Conservation (phyloP, 257 asterid genomes). For the Solanum clarkiae region DNA sequence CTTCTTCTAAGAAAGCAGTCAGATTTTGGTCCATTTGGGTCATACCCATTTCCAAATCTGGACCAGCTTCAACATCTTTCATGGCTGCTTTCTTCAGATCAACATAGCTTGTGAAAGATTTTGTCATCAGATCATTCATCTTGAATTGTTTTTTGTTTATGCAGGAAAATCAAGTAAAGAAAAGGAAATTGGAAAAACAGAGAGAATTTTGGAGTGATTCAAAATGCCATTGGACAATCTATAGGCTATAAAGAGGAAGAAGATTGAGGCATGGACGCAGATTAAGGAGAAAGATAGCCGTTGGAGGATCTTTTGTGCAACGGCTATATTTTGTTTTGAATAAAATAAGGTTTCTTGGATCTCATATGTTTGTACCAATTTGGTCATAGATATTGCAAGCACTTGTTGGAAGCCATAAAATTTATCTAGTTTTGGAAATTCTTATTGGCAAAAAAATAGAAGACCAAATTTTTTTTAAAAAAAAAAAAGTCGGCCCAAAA, state of each 20-base stretch:
- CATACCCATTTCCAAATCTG: constrained; percentile 58
- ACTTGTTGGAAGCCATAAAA: background rate
- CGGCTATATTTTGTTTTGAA: constrained; percentile 8
- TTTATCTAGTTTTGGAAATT: background rate
- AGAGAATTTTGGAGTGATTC: background rate
- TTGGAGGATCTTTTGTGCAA: background rate
- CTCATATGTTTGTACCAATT: background rate
- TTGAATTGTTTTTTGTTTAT: background rate
- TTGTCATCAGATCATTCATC: constrained; percentile 92
- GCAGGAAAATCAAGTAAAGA: background rate
- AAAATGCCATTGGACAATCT: background rate
- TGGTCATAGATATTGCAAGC: background rate
- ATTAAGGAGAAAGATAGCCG: background rate
- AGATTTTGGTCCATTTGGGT: constrained; percentile 49
- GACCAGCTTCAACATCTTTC: constrained; percentile 47
- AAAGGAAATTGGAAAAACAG: background rate
- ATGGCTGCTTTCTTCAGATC: constrained; percentile 81
- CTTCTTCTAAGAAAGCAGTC: constrained; percentile 60
- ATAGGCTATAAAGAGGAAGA: background rate
- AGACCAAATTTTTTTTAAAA: too few species aligned
- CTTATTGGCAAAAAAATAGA: background rate
- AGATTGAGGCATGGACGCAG: background rate
- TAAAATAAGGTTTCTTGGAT: constrained; percentile 4
- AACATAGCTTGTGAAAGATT: constrained; percentile 86
- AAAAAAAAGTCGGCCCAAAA: too few species aligned